Evolutionary conservation across 169 alveolate species (phyloP).

Genomic region (Plasmodium vinckei): DNA sequence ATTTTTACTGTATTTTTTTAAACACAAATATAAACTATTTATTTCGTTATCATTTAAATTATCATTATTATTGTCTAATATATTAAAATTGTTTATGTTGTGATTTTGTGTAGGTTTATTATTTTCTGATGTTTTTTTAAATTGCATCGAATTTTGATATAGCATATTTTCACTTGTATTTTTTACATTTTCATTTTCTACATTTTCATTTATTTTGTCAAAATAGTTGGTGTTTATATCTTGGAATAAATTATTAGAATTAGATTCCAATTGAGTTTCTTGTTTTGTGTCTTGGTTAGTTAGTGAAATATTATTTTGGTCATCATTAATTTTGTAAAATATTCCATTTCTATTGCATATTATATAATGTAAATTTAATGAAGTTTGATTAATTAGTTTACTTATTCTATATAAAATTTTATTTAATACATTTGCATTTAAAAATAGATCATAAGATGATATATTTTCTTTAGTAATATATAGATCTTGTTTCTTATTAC

Average conservation of each 20-base stretch:
- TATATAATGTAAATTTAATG: slow-evolving; percentile 23
- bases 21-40: slow-evolving; percentile 18
- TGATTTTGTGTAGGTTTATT: no score
- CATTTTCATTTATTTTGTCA: no score
- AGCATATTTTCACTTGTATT: no score
- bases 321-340: slow-evolving; percentile 17
- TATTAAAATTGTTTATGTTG: slow-evolving; percentile 1
- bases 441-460: slow-evolving; percentile 23
- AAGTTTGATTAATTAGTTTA: slow-evolving; percentile 28
- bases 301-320: not conserved
- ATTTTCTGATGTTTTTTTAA: no score
- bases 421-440: slow-evolving; percentile 31
- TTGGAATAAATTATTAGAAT: no score
- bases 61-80: slow-evolving; percentile 19
- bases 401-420: slow-evolving; percentile 51
- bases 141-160: no score
- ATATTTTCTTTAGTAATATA: slow-evolving; percentile 46
- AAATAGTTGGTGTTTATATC: no score
- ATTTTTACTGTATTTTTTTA: slow-evolving; percentile 20
- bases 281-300: no score
- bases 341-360: slow-evolving; percentile 51
- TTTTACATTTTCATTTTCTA: no score
- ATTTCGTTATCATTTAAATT: slow-evolving; percentile 37
- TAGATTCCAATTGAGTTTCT: no score
- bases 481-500: slow-evolving; percentile 50